phyloP scores from a whole-genome alignment of 768 basidiomycete genomes.

The Suillus paluster region DNA sequence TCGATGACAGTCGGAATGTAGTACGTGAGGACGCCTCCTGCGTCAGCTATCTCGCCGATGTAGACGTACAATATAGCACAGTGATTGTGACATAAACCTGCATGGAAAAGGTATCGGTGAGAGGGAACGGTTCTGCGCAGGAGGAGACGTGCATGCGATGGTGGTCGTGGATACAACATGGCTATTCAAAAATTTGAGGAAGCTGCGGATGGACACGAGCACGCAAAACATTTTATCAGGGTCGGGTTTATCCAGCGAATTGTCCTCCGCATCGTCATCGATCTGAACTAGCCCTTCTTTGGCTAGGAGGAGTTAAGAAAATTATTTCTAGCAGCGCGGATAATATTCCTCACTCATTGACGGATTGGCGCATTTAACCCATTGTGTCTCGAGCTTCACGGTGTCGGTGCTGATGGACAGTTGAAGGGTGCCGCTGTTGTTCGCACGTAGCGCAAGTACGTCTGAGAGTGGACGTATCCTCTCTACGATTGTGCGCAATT shows the following conservation, averaged over 20 bases:
- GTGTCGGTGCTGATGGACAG: slow-evolving; percentile 66
- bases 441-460: slow-evolving; percentile 69
- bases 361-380: slow-evolving; percentile 75
- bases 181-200: slow-evolving; percentile 80
- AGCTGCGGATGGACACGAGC: slow-evolving; percentile 71
- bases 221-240: slow-evolving; percentile 65
- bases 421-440: slow-evolving; percentile 58
- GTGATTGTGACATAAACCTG: slow-evolving; percentile 82
- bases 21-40: slow-evolving; percentile 86
- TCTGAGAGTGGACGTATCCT: slow-evolving; percentile 73
- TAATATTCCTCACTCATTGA: slow-evolving; percentile 44
- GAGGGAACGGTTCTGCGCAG: background rate
- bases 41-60: slow-evolving; percentile 77
- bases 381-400: slow-evolving; percentile 80
- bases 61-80: slow-evolving; percentile 91
- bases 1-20: slow-evolving; percentile 83
- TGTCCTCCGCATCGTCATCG: slow-evolving; percentile 38
- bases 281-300: slow-evolving; percentile 25
- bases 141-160: slow-evolving; percentile 71
- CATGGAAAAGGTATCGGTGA: background rate
- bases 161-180: slow-evolving; percentile 84
- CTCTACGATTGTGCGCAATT: slow-evolving; percentile 80
- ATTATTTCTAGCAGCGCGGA: background rate
- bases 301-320: slow-evolving; percentile 3
- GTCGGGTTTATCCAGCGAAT: slow-evolving; percentile 47